phyloP scores from a whole-genome alignment of 208 protist species.

The Strigomonas culicis region DNA sequence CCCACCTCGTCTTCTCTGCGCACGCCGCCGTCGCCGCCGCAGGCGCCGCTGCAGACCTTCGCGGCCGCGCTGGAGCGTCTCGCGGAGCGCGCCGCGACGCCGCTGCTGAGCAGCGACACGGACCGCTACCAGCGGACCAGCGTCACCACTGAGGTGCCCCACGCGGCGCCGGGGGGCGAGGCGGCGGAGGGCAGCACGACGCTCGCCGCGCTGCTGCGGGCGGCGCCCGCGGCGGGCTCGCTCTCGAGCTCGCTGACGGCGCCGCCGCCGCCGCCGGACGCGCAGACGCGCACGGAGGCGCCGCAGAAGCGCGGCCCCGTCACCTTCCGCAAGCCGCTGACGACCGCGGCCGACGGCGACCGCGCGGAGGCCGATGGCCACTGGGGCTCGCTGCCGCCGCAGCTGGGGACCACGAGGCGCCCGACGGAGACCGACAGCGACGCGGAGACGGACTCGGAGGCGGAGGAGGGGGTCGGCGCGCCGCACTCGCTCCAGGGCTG shows the following conservation, averaged over 20 bases:
- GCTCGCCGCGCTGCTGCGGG: background rate
- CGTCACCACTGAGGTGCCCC: too few species aligned
- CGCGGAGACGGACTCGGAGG: background rate
- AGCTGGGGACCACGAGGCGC: background rate
- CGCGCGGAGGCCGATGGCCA: background rate
- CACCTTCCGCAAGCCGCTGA: background rate
- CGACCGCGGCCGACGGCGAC: background rate
- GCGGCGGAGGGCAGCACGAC: too few species aligned
- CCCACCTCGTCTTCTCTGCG: background rate
- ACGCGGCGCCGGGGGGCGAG: too few species aligned
- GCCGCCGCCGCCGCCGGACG: background rate
- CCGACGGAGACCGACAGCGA: background rate
- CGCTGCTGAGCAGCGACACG: too few species aligned
- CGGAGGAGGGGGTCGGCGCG: too few species aligned
- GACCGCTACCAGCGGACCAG: too few species aligned
- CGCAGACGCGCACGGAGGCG: background rate
- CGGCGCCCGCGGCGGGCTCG: background rate
- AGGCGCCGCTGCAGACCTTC: background rate
- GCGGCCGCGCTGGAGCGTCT: too few species aligned
- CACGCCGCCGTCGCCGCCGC: background rate
- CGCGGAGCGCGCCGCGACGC: too few species aligned
- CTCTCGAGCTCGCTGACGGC: background rate
- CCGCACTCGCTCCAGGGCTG: constrained; percentile 23
- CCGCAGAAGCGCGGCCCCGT: background rate
- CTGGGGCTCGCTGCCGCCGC: background rate